Conservation (phyloP, 306 rosid species). For the Erythrophleum fordii region DNA sequence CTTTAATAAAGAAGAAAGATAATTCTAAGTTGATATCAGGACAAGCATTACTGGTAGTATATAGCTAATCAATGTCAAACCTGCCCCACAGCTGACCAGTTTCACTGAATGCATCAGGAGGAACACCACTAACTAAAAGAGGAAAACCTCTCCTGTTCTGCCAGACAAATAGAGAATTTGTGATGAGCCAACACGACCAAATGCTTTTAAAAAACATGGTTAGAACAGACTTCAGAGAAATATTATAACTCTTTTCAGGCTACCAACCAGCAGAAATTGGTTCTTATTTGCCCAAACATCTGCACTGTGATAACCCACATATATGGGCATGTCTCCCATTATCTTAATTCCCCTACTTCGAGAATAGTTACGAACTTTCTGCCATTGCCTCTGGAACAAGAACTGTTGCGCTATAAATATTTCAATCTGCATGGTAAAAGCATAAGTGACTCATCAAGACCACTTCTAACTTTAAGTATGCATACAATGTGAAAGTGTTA, state of each 20-base stretch:
- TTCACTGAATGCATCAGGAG: conserved; percentile 96
- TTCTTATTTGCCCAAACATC: conserved; percentile 98
- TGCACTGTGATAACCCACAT: conserved; percentile 98
- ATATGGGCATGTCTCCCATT: conserved; percentile 99
- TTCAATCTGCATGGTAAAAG: conserved; percentile 69
- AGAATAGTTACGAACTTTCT: conserved; percentile 77
- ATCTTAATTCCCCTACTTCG: conserved; percentile 73
- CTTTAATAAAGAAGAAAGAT: conserved; percentile 13
- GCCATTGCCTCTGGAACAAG: conserved; percentile 98
- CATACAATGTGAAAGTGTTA: conserved; percentile 19
- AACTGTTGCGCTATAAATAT: conserved; percentile 85
- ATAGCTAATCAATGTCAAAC: conserved; percentile 41
- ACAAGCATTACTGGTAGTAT: conserved; percentile 15
- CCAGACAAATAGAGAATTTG: conserved; percentile 40
- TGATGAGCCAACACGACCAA: conserved; percentile 19
- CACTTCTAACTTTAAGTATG: conserved; percentile 37
- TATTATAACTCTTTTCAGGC: conserved; percentile 29
- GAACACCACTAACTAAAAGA: conserved; percentile 89
- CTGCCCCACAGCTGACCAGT: conserved; percentile 99
- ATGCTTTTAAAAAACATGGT: conserved; percentile 14
- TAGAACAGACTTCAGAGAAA: conserved; percentile 33
- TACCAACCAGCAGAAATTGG: conserved; percentile 79
- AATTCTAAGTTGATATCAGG: conserved; percentile 24
- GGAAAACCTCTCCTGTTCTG: conserved; percentile 93
- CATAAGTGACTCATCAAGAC: conserved; percentile 37